Conservation (phyloP, 345 rosid species). For the Anastatica hierochuntica region DNA sequence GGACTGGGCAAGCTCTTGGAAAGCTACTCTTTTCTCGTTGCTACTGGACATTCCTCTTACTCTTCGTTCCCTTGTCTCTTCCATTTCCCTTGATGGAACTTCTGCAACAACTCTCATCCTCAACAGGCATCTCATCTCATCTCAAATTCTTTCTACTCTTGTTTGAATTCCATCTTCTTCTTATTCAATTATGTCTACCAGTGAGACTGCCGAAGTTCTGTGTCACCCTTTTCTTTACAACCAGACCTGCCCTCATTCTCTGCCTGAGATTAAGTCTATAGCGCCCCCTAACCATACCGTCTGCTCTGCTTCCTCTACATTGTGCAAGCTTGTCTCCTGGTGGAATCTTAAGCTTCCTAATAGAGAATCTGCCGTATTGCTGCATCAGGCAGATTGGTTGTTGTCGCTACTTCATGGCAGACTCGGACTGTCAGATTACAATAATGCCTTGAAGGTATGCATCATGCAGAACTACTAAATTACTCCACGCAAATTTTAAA, state of each 20-base stretch:
- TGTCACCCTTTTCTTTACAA: constrained; percentile 71
- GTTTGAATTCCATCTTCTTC: no score
- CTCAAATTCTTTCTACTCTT: no score
- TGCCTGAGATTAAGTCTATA: constrained; percentile 56
- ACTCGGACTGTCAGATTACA: constrained; percentile 88
- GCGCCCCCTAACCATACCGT: constrained; percentile 90
- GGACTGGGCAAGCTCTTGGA: constrained; percentile 79
- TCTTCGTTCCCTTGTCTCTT: constrained; percentile 45
- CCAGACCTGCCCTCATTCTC: constrained; percentile 71
- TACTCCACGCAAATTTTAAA: background rate
- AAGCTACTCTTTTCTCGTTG: constrained; percentile 48
- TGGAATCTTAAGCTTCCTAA: constrained; percentile 43
- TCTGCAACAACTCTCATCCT: constrained; percentile 83
- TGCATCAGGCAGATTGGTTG: constrained; percentile 98
- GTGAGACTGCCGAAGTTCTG: constrained; percentile 57
- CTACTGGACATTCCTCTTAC: constrained; percentile 62
- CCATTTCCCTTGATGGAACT: constrained; percentile 84
- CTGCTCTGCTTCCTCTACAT: constrained; percentile 76
- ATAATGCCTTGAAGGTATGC: constrained; percentile 75
- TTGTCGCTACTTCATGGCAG: constrained; percentile 85
- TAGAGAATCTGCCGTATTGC: constrained; percentile 43
- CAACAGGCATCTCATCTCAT: constrained; percentile 51
- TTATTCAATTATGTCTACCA: constrained; percentile 22
- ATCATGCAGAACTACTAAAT: background rate
- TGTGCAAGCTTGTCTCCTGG: constrained; percentile 93